Evolutionary conservation across 2,329 filamentous ascomycete genomes (phyloP), one percentile per base, ranked within the genome.

Genomic region (Aspergillus ochraceoroseus): DNA sequence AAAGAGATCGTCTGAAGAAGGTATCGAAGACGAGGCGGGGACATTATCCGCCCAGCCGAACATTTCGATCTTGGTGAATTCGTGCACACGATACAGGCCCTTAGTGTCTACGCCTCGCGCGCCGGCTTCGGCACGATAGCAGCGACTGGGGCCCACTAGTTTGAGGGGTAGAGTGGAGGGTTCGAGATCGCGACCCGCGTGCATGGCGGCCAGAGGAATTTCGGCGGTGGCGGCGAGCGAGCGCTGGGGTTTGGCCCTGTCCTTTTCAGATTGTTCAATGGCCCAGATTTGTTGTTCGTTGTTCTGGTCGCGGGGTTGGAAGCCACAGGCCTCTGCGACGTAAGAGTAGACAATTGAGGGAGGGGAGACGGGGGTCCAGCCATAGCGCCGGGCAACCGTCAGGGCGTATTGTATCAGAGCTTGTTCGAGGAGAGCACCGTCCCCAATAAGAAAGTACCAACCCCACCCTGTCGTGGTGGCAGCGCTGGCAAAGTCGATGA

Each of bases 51-150:
- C 84, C 92, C 92, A 98, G 0, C 85, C 88, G 61, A 98, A 96
- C 73, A 98, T 82, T 66, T 98, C 92, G 0, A 98, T 90, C 64
- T 98, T 98, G 18, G 88, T 95, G 67, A 98, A 98, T 66, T 98
- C 92, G 66, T 98, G 92, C 3, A 98, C 92, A 18, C 92, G 83
- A 67, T 96, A 98, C 1, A 98, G 71, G 4, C 92, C 92, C 67
- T 95, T 95, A 1, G 89, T 95, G 54, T 92, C 87, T 15, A 84
- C 82, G 19, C 92, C 92, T 26, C 90, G 76, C 1, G 88, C 86
- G 20, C 92, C 92, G 0, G 92, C 92, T 68, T 98, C 92, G 30
- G 92, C 92, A 37, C 92, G 84, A 67, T 94, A 98, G 71, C 89
- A 94, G n/a, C 92, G 77, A 41, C 87, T 95, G 1, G 85, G 80